Evolutionary conservation across 495 filamentous ascomycete species (phyloP), one percentile per base, ranked within the genome.

Genomic region (Xylaria telfairii): DNA sequence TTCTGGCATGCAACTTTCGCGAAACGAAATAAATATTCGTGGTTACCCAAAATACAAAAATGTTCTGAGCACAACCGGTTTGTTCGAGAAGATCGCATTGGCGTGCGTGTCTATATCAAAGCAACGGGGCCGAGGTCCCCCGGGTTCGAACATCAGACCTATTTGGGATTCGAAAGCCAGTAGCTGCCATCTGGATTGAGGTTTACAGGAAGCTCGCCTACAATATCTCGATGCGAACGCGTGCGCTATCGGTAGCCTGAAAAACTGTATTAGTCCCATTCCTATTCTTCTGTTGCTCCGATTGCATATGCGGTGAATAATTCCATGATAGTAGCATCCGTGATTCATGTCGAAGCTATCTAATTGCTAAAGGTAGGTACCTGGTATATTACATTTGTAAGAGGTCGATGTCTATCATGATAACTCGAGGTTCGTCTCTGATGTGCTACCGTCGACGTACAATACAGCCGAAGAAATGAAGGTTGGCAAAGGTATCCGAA

Each of bases 1-100:
- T 78, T 78, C 74, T 72, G 75, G 76, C 76, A 78, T 77, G 76
- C 76, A 74, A 78, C 72, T 76, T 77, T 67, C 71, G 73, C 76
- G 76, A 78, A 76, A 72, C 65, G 68, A 69, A 78, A 72, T 57
- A 77, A 63, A 65, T 70, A 70, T 76, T 78, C 75, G 76, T 77
- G 75, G 69, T 77, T 75, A 73, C 69, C 73, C 74, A 70, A 73
- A 77, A 78, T 76, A 74, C 69, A 71, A 76, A 73, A 73, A 64
- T 72, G 70, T 70, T 70, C 74, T 76, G 68, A 75, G 70, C 69
- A 65, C 49, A 63, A 12, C 21, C 60, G n/a, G 61, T 37, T 65
- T 53, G 21, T 47, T 44, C 39, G 37, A 21, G 49, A 59, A 41
- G 39, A 59, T 59, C 47, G 51, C 61, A 66, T 30, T 57, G 60